Evolutionary conservation across 805 yeast species (phyloP).

Genomic region (Candida xiaguanensis): DNA sequence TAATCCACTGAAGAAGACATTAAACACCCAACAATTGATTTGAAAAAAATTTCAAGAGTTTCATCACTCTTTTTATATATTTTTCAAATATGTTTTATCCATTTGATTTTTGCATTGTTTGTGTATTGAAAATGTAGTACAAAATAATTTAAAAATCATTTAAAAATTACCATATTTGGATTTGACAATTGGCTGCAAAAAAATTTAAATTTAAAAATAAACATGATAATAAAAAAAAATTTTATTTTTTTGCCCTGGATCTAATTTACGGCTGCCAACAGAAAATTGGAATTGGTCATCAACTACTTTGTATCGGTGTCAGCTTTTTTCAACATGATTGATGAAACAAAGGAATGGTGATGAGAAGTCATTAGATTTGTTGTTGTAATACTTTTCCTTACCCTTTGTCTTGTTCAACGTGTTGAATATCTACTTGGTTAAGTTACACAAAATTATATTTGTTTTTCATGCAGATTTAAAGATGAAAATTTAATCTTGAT

Average conservation of each 20-base stretch:
- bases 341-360: too few species aligned
- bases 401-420: too few species aligned
- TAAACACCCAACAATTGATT: background rate
- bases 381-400: too few species aligned
- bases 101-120: background rate
- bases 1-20: background rate
- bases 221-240: background rate
- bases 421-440: too few species aligned
- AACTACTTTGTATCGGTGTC: too few species aligned
- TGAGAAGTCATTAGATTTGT: too few species aligned
- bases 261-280: background rate
- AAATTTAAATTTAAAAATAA: background rate
- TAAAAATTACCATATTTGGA: conserved; percentile 5
- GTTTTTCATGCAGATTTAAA: too few species aligned
- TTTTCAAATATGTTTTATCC: background rate
- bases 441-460: too few species aligned
- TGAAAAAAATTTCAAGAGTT: too few species aligned
- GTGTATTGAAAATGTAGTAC: background rate
- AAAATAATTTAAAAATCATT: background rate
- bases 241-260: background rate
- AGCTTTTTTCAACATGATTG: too few species aligned
- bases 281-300: too few species aligned
- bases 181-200: conserved; percentile 10
- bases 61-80: background rate
- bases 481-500: too few species aligned